Base-by-base conservation (phyloP, 805 yeast species). In the Metschnikowia colocasiae region DNA sequence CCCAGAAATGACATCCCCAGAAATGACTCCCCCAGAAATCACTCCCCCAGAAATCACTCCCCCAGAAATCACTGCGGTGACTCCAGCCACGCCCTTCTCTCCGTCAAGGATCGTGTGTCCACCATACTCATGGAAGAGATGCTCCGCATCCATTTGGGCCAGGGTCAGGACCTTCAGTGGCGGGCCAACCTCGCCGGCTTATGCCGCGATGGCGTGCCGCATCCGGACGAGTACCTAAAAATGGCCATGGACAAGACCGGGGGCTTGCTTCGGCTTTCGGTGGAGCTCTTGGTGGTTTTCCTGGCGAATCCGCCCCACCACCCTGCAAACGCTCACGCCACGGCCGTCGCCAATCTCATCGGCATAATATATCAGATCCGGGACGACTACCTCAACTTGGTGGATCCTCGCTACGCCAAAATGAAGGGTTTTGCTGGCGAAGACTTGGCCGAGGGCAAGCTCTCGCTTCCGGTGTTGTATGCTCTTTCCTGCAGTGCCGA, bases 201-300 rank as follows among this genome's bases (percentile, higher is more conserved):
- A 23, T 52, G 53, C 33, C 16, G 19, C 1, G 30, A 41, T 23
- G 45, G 48, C 8, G 46, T 64, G 18, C 74, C 74, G 2, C 27
- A 54, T 1, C 58, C 63, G 36, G 61, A 62, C 31, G 64, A 87
- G 58, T 91, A 91, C 59, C 62, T 82, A 29, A 74, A 74, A 32
- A 91, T 92, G 97, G 95, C 86, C 7, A 78, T 79, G 76, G 83
- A 88, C 59, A 91, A 70, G 44, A 91, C 97, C 0, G 96, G 96
- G 1, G 97, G 97, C 0, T 69, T 91, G 30, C 86, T 89, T 60
- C 72, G 97, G 52, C 68, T 91, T 30, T 82, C 92, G 0, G 80
- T 85, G 3, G 71, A 82, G 49, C 64, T 90, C 31, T 73, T 90
- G 78, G 82, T 76, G 13, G 26, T 39, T 56, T 52, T 51, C 25